Evolutionary conservation across 208 protist genomes (phyloP).

Genomic region (Leishmania major): DNA sequence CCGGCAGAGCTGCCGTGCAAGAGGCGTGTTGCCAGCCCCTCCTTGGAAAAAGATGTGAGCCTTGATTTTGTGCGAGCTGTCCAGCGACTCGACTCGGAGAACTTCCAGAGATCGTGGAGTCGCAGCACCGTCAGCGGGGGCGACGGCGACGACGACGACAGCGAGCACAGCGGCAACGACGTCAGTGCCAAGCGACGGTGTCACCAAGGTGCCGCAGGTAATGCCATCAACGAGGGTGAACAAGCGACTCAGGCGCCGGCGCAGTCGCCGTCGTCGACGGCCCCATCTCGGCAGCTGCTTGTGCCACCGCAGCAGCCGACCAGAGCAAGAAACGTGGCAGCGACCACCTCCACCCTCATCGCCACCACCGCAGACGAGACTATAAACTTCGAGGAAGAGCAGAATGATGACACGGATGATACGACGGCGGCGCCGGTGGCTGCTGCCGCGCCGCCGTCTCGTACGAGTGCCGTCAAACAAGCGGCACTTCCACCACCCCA

Average conservation of each 20-base stretch:
- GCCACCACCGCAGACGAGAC: not conserved
- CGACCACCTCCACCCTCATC: not conserved
- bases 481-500: not conserved
- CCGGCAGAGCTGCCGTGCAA: not conserved
- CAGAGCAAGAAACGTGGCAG: not conserved
- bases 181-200: not conserved
- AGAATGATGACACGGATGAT: not conserved
- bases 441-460: not conserved
- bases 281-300: not conserved
- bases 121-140: not conserved
- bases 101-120: not conserved
- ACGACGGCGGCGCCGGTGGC: not conserved
- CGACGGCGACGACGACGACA: not conserved
- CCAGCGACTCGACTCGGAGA: conserved; percentile 13
- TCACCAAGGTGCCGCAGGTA: not conserved
- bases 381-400: conserved; percentile 11
- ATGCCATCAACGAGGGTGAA: not conserved
- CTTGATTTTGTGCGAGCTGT: conserved; percentile 19
- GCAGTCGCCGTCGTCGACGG: not conserved
- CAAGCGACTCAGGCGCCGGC: not conserved
- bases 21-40: not conserved
- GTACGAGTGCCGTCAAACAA: not conserved
- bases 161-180: not conserved
- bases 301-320: not conserved
- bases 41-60: conserved; percentile 7